Conservation (phyloP, 805 yeast genomes). For the Candida yuanshanica region DNA sequence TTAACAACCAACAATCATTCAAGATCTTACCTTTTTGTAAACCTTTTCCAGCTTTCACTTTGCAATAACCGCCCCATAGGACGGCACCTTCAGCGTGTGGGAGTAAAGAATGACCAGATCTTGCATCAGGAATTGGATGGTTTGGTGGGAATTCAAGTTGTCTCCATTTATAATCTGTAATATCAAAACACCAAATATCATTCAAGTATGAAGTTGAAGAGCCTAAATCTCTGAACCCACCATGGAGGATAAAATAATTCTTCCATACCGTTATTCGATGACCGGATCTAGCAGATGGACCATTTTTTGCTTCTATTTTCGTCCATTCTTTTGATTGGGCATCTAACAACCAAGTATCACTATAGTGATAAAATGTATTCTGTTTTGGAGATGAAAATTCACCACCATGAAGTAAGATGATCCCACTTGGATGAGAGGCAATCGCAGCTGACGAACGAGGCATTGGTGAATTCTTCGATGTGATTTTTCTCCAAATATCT, state of each 20-base stretch:
- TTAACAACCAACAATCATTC: constrained; percentile 79
- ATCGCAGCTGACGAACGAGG: constrained; percentile 92
- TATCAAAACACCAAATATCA: constrained; percentile 91
- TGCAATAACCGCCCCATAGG: constrained; percentile 90
- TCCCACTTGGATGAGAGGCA: constrained; percentile 89
- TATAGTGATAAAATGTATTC: constrained; percentile 90
- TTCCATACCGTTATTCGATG: constrained; percentile 91
- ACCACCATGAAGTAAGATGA: constrained; percentile 87
- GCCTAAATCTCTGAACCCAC: constrained; percentile 92
- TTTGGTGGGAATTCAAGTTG: constrained; percentile 83
- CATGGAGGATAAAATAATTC: constrained; percentile 76
- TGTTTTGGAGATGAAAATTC: constrained; percentile 97
- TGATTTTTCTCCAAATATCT: constrained; percentile 71
- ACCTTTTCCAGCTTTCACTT: constrained; percentile 85
- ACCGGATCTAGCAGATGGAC: constrained; percentile 87
- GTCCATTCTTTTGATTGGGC: constrained; percentile 84
- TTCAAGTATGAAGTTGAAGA: constrained; percentile 73
- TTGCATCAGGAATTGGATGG: constrained; percentile 78
- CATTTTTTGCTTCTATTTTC: constrained; percentile 67
- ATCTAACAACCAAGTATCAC: constrained; percentile 94
- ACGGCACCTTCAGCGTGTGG: constrained; percentile 79
- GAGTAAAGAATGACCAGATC: constrained; percentile 88
- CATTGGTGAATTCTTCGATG: constrained; percentile 83
- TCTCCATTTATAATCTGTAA: constrained; percentile 84
- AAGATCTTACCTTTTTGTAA: constrained; percentile 87